A percentile compares a stretch with the other conserved stretches of the same genome.
Conservation (phyloP, 352 stramenopile genomes). For the Phytophthora meadii region DNA sequence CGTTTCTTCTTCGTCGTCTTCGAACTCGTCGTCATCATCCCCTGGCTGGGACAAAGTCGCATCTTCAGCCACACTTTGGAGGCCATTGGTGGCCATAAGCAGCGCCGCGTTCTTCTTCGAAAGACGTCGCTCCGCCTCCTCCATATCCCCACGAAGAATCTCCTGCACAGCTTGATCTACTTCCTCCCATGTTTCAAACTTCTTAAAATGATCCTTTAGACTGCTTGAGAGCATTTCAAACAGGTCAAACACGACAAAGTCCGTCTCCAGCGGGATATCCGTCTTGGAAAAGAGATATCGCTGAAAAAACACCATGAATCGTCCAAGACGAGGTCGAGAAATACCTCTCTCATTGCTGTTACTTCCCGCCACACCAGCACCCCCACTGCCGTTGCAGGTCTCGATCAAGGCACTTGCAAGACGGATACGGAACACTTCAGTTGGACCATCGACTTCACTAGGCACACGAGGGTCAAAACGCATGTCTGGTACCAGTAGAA, state of each 20-base stretch:
- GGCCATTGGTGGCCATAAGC: conserved; percentile 39
- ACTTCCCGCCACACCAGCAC: conserved; percentile 3
- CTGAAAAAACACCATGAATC: conserved; percentile 95
- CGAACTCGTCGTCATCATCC: conserved; percentile 53
- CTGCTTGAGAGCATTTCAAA: conserved; percentile 67
- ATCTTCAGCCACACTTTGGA: conserved; percentile 44
- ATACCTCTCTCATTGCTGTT: conserved; percentile 81
- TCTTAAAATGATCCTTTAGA: conserved; percentile 75
- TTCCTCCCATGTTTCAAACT: conserved; percentile 82
- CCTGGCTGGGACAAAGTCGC: conserved; percentile 40
- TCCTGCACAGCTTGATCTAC: conserved; percentile 61
- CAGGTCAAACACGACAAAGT: conserved; percentile 91
- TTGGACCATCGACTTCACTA: conserved; percentile 90
- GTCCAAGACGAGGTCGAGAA: conserved; percentile 84
- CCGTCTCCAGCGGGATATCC: conserved; percentile 94
- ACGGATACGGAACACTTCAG: conserved; percentile 94
- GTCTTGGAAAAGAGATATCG: conserved; percentile 97
- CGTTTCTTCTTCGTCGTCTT: conserved; percentile 59
- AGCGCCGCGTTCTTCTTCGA: conserved; percentile 68
- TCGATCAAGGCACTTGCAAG: conserved; percentile 95
- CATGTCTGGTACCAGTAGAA: conserved; percentile 77
- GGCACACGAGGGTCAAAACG: conserved; percentile 89
- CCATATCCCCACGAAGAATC: conserved; percentile 70
- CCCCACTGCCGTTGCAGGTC: conserved; percentile 62
- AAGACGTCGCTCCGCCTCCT: conserved; percentile 67